These are phyloP conservation scores for Leucocoprinus leucothites DNA, from an alignment of 768 basidiomycete genomes.

Conservation along the genomic window DNA sequence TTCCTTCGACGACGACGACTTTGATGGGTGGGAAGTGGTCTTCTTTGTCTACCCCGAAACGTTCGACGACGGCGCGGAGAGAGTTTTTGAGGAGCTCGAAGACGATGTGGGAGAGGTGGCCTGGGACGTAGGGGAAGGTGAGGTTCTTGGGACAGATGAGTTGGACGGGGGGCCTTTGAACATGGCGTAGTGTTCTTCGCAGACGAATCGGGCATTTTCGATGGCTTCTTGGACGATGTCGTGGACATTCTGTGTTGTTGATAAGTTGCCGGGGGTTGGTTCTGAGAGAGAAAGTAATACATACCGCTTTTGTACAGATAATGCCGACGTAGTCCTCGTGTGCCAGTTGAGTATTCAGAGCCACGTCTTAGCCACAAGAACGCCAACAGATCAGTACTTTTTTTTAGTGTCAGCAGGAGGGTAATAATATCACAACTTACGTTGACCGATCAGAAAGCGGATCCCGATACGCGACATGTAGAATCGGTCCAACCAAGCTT, in stretches of 20 bases:
- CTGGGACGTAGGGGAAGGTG: conserved; percentile 92
- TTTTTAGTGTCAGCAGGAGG: no score
- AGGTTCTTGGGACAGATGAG: conserved; percentile 90
- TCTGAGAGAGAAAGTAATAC: conserved; percentile 20
- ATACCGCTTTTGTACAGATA: conserved; percentile 87
- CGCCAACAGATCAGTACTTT: background rate
- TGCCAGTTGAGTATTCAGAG: conserved; percentile 87
- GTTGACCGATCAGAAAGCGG: conserved; percentile 95
- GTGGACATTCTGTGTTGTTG: conserved; percentile 69
- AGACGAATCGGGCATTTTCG: conserved; percentile 92
- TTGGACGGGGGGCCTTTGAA: conserved; percentile 96
- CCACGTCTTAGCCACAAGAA: conserved; percentile 61
- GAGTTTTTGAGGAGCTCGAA: conserved; percentile 99
- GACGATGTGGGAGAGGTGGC: conserved; percentile 93
- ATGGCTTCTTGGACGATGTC: conserved; percentile 99
- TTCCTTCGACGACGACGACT: conserved; percentile 94
- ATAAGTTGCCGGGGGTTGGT: background rate
- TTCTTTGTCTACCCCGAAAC: conserved; percentile 80
- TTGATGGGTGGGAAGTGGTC: conserved; percentile 86
- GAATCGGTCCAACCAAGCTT: conserved; percentile 95
- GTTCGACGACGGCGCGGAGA: conserved; percentile 92
- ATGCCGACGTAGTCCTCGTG: conserved; percentile 95
- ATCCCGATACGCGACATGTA: conserved; percentile 96
- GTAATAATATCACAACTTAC: no score
- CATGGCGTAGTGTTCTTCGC: conserved; percentile 95